Evolutionary conservation across 192 early-diverging fungal genomes (phyloP), one percentile per base, ranked within the genome.

Genomic region (Thamnidium elegans): DNA sequence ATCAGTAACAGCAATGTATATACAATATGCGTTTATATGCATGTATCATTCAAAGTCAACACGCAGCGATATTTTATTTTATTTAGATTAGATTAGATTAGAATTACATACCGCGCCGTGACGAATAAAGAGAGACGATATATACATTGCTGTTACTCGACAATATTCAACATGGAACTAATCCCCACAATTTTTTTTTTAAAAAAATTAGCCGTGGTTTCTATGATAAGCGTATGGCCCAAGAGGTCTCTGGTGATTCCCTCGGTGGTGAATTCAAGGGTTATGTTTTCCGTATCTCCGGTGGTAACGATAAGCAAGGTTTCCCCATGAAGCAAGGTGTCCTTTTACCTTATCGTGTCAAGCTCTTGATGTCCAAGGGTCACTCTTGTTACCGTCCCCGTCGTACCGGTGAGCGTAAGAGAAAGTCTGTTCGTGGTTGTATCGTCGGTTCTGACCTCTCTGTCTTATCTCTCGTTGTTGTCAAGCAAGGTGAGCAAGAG

Each of bases 241-340:
- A 90, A 72, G 96, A 99, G 78, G 95, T 99, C 65, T 80, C 89
- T 70, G 96, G 88, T 71, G 96, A 97, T 82, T 84, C 92, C 61
- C 81, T 99, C 73, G 94, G 96, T 69, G 96, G 97, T 74, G 96
- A 99, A 82, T 99, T 95, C 93, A 99, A 99, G 89, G 97, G 97
- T 70, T 99, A 97, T 86, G 90, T 97, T 73, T 95, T 99, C 90
- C 94, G 93, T 73, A 95, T 99, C 81, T 92, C 94, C 64, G 97
- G 97, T 78, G 97, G 97, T 73, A 97, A 99, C 89, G 97, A 99
- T 87, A 99, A 99, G 89, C 92, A 94, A 82, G 92, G 92, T 80
- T 99, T 99, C 93, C 97, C 97, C 68, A 99, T 99, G 97, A 99
- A 97, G 90, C 97, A 99, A 87, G 97, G 97, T 93, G 92, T 99